Evolutionary conservation across 2,329 filamentous ascomycete species (phyloP).

Genomic region (Talaromyces sp.): DNA sequence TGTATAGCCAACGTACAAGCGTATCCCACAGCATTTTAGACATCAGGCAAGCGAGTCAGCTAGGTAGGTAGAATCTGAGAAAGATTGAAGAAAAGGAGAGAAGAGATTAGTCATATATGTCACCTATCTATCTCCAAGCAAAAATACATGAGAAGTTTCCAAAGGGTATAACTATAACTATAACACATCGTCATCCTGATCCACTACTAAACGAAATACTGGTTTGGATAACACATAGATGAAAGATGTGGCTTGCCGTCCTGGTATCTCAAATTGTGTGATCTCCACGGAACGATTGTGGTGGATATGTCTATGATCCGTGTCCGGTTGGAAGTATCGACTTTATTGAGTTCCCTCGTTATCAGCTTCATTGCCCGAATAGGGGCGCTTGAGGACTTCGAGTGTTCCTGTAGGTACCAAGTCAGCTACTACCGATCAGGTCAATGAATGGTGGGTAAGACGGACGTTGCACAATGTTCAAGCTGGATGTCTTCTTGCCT

Average conservation of each 20-base stretch:
- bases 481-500: constrained; percentile 55
- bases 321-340: constrained; percentile 9
- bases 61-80: background rate
- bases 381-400: constrained; percentile 33
- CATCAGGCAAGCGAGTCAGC: no score
- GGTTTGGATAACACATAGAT: background rate
- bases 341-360: constrained; percentile 8
- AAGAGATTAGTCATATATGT: background rate
- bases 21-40: no score
- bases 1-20: no score
- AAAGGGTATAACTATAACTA: constrained; percentile 10
- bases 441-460: background rate
- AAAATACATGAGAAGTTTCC: background rate
- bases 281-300: no score
- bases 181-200: background rate
- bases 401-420: constrained; percentile 22
- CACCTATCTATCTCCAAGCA: background rate
- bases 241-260: background rate
- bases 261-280: background rate
- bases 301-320: constrained; percentile 14
- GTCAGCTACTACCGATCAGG: background rate
- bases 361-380: constrained; percentile 1
- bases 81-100: background rate
- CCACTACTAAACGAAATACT: background rate
- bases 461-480: constrained; percentile 80